These are phyloP conservation scores for Cladosporium sp. DNA, from an alignment of 2,329 filamentous ascomycete species.

Conservation along the genomic window DNA sequence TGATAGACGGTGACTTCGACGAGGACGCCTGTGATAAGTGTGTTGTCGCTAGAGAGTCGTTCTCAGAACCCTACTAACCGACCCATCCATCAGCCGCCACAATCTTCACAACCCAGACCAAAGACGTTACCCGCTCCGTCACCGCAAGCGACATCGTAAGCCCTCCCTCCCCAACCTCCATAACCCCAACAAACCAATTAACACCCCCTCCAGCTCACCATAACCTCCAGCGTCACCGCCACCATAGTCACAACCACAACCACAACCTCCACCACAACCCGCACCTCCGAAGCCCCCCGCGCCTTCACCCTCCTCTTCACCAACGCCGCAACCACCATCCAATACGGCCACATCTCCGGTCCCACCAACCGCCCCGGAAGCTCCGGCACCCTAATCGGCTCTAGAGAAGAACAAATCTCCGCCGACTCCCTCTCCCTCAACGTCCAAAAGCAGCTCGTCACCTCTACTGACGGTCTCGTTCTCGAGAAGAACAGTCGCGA, in stretches of 20 bases:
- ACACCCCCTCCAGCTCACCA: not conserved
- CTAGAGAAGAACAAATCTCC: not conserved
- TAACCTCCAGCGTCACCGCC: not conserved
- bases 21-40: not conserved
- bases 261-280: not conserved
- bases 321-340: not conserved
- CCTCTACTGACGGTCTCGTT: not conserved
- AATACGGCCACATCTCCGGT: not conserved
- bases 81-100: not conserved
- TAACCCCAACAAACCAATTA: not conserved
- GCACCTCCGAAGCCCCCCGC: not conserved
- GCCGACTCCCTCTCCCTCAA: not conserved
- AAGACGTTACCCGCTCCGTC: not conserved
- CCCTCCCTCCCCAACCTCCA: not conserved
- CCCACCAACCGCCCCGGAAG: not conserved
- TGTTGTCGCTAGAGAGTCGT: accelerated
- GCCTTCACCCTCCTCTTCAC: not conserved
- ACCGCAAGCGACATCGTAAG: not conserved
- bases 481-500: not conserved
- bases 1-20: not conserved
- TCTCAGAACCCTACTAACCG: not conserved
- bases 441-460: not conserved
- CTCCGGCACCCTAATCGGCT: not conserved
- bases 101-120: not conserved
- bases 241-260: not conserved